Evolutionary conservation across 495 filamentous ascomycete species (phyloP).

Genomic region (Poronia punctata): DNA sequence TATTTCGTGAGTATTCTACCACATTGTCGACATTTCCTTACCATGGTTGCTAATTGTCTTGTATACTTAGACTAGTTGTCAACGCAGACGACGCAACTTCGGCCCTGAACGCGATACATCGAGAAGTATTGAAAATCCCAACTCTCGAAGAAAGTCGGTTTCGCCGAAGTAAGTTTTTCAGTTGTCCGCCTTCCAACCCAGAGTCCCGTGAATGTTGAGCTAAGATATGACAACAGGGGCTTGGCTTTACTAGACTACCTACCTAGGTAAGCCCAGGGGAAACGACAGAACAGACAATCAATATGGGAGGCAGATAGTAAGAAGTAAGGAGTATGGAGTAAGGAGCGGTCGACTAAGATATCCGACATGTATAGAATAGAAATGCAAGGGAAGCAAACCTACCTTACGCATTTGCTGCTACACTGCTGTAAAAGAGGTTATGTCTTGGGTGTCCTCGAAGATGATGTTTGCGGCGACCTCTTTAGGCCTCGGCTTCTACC

Average conservation of each 20-base stretch:
- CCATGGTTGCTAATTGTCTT: background rate
- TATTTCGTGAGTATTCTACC: constrained; percentile 26
- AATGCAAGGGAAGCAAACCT: too few relatives aligned
- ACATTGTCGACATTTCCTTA: background rate
- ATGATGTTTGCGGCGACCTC: too few relatives aligned
- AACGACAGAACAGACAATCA: too few relatives aligned
- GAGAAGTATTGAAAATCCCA: constrained; percentile 35
- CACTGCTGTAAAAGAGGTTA: too few relatives aligned
- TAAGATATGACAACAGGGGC: constrained; percentile 2
- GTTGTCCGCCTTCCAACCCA: background rate
- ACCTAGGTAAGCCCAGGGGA: too few relatives aligned
- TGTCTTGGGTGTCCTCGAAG: too few relatives aligned
- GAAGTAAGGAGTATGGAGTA: too few relatives aligned
- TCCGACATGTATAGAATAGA: too few relatives aligned
- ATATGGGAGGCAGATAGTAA: too few relatives aligned
- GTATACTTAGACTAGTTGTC: constrained; percentile 29
- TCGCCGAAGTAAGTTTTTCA: constrained; percentile 21
- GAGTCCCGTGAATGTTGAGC: background rate
- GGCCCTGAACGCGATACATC: constrained; percentile 34
- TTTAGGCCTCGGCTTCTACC: too few relatives aligned
- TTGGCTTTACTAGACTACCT: constrained; percentile 7
- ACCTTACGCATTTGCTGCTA: too few relatives aligned
- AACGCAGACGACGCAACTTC: constrained; percentile 27
- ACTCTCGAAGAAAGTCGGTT: constrained; percentile 25
- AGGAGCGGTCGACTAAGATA: too few relatives aligned